Evolutionary conservation across 768 basidiomycete species (phyloP).

Genomic region (Russula lepida): DNA sequence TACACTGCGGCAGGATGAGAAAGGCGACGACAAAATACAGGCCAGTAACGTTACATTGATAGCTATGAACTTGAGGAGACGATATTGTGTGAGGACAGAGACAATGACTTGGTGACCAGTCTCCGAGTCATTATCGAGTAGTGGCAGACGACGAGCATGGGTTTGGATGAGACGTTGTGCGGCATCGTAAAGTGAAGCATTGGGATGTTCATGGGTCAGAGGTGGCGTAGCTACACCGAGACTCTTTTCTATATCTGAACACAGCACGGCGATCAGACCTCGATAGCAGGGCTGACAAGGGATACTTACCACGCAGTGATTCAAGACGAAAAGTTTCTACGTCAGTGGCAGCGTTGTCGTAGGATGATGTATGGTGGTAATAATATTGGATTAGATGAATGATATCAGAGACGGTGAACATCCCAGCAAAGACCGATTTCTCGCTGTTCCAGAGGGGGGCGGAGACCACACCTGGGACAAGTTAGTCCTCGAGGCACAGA

Average conservation of each 20-base stretch:
- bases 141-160: constrained; percentile 87
- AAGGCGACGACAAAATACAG: not conserved
- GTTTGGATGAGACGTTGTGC: constrained; percentile 87
- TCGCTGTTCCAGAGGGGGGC: constrained; percentile 98
- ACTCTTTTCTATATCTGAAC: constrained; percentile 82
- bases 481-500: not conserved
- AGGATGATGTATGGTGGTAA: constrained; percentile 81
- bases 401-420: constrained; percentile 99
- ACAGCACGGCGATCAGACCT: not conserved
- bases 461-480: constrained; percentile 78
- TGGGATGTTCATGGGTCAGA: constrained; percentile 80
- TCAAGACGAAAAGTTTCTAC: constrained; percentile 90
- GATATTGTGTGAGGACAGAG: constrained; percentile 93
- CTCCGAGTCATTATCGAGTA: constrained; percentile 88
- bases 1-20: constrained; percentile 48
- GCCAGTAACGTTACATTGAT: constrained; percentile 66
- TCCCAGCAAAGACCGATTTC: constrained; percentile 86
- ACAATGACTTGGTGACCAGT: constrained; percentile 95
- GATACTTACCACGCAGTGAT: constrained; percentile 67
- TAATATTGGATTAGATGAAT: constrained; percentile 99
- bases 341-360: constrained; percentile 79
- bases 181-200: constrained; percentile 82
- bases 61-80: constrained; percentile 95
- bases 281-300: not conserved
- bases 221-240: constrained; percentile 91